phyloP scores from a whole-genome alignment of 2,329 filamentous ascomycete species.

The Verticillium isaacii region DNA sequence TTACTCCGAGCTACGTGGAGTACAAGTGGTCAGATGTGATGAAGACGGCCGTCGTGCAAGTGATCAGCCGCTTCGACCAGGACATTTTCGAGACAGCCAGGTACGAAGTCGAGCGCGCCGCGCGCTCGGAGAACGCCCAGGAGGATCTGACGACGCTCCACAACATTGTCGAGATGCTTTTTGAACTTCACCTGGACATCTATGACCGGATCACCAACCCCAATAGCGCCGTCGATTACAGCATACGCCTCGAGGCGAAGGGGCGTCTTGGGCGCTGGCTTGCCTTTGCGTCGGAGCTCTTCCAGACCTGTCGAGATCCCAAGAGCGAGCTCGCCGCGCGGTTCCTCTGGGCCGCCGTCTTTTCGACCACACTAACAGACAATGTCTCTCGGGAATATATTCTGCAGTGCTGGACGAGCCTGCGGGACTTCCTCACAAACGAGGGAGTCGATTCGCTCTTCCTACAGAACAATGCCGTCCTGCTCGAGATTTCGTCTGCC shows the following conservation, averaged over 20 bases:
- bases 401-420: constrained; percentile 53
- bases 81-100: constrained; percentile 43
- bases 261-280: constrained; percentile 48
- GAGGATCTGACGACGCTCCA: constrained; percentile 4
- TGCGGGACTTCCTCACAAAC: constrained; percentile 45
- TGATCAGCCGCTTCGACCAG: constrained; percentile 50
- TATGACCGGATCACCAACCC: constrained; percentile 55
- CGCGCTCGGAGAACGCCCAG: neutral
- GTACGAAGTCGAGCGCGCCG: constrained; percentile 29
- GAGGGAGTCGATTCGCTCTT: constrained; percentile 42
- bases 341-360: constrained; percentile 54
- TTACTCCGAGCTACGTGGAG: constrained; percentile 47
- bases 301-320: constrained; percentile 18
- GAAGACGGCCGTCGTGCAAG: constrained; percentile 52
- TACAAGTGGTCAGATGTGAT: constrained; percentile 54
- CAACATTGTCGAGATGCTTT: constrained; percentile 50
- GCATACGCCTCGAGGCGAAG: constrained; percentile 43
- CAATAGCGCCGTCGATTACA: constrained; percentile 47
- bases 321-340: constrained; percentile 41
- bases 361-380: constrained; percentile 46
- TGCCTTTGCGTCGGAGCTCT: constrained; percentile 40
- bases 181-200: constrained; percentile 58
- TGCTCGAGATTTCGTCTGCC: constrained; percentile 79
- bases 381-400: constrained; percentile 52
- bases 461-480: constrained; percentile 80